These are phyloP conservation scores for Inga laurina DNA, from an alignment of 306 rosid species.

Conservation along the genomic window DNA sequence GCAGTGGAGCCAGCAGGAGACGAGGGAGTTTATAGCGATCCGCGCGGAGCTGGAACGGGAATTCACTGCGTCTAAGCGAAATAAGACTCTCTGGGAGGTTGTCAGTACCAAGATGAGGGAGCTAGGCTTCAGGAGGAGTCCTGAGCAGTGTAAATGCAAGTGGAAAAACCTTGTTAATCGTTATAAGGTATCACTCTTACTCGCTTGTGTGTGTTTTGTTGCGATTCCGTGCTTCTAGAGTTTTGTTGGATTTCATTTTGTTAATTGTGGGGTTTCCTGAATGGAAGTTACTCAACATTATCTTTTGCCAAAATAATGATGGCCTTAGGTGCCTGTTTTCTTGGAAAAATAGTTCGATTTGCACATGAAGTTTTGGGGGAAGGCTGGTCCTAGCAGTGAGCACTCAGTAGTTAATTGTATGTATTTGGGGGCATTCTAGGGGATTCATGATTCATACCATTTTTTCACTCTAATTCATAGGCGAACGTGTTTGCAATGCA, in stretches of 20 bases:
- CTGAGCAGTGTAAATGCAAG: conserved; percentile 96
- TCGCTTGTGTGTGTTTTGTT: background rate
- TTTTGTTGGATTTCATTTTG: conserved; percentile 9
- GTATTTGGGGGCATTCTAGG: background rate
- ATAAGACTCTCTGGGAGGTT: conserved; percentile 84
- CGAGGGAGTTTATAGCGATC: conserved; percentile 72
- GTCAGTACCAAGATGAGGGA: conserved; percentile 69
- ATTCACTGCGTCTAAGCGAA: conserved; percentile 59
- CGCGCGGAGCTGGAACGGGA: conserved; percentile 80
- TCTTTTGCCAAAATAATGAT: background rate
- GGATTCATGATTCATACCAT: background rate
- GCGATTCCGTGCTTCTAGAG: background rate
- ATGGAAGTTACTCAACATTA: background rate
- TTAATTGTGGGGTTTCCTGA: background rate
- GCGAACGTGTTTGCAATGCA: background rate
- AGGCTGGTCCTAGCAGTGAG: background rate
- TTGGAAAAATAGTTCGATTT: background rate
- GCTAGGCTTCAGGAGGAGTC: conserved; percentile 67
- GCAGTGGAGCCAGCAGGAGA: conserved; percentile 87
- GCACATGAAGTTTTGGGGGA: background rate
- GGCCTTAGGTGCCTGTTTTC: background rate
- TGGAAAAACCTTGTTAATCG: conserved; percentile 96
- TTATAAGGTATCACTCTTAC: conserved; percentile 62
- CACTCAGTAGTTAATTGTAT: background rate
- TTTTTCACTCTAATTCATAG: background rate